A percentile compares a stretch with the other conserved stretches of the same genome.
phyloP scores from a whole-genome alignment of 2,329 filamentous ascomycete genomes.

The Chaetoscypha palmicola region DNA sequence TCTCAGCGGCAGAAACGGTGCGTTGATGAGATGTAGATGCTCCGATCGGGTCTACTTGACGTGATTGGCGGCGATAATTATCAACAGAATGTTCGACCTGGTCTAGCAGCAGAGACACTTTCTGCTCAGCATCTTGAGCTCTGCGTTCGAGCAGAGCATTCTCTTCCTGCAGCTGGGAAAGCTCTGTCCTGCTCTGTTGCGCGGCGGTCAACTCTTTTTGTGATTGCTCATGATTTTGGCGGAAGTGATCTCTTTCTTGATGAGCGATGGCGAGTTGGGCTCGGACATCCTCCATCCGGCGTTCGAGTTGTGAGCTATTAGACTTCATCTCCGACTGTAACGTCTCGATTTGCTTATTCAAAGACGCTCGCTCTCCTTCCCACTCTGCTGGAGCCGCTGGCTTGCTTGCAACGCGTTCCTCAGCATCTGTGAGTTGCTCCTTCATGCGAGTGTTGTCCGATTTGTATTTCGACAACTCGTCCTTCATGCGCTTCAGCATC shows the following conservation, averaged over 20 bases:
- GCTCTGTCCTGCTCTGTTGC: constrained; percentile 54
- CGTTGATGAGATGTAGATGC: constrained; percentile 33
- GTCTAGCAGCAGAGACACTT: constrained; percentile 86
- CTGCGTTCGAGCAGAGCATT: constrained; percentile 75
- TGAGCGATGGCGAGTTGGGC: constrained; percentile 61
- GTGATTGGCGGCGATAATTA: constrained; percentile 78
- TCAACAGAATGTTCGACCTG: constrained; percentile 92
- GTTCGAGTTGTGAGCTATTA: constrained; percentile 62
- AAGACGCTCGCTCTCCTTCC: constrained; percentile 63
- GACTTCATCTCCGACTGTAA: constrained; percentile 63
- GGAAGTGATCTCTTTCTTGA: constrained; percentile 62
- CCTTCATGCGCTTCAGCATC: constrained; percentile 98
- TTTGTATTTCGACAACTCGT: constrained; percentile 92
- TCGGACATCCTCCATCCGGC: constrained; percentile 60
- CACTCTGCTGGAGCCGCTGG: constrained; percentile 52
- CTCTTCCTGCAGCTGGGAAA: constrained; percentile 77
- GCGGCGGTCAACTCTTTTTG: constrained; percentile 44
- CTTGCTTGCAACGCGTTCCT: constrained; percentile 42
- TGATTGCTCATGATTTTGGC: constrained; percentile 46
- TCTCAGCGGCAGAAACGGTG: constrained; percentile 39
- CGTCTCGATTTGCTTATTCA: constrained; percentile 62
- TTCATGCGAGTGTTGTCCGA: constrained; percentile 76
- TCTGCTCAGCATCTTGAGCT: constrained; percentile 83
- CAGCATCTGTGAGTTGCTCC: constrained; percentile 66
- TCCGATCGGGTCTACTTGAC: constrained; percentile 46